A percentile compares a stretch with the other conserved stretches of the same genome.
Conservation (phyloP, 2,329 filamentous ascomycete genomes). For the Scortechinia acanthostroma region DNA sequence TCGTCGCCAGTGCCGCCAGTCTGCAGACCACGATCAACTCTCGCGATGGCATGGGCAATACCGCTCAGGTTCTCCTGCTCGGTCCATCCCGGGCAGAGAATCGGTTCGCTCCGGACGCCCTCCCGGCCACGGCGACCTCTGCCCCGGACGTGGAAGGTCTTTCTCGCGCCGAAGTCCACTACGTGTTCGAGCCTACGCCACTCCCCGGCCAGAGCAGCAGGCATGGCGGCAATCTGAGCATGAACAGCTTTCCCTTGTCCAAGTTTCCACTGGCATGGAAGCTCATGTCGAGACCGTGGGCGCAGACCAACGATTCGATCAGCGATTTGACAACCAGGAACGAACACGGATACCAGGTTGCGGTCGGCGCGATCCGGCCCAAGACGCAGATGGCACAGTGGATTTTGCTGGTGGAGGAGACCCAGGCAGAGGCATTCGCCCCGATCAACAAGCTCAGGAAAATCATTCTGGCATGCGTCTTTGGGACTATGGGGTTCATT, state of each 20-base stretch:
- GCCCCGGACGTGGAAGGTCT: constrained; percentile 19
- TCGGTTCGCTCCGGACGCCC: constrained; percentile 38
- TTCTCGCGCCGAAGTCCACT: too few species aligned
- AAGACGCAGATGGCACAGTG: constrained; percentile 68
- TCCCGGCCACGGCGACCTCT: constrained; percentile 37
- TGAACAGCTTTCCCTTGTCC: too few species aligned
- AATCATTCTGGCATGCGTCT: constrained; percentile 77
- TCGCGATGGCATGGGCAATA: constrained; percentile 62
- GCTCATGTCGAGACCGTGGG: neutral
- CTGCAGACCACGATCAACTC: constrained; percentile 56
- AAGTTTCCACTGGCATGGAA: too few species aligned
- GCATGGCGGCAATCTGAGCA: too few species aligned
- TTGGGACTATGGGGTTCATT: constrained; percentile 71
- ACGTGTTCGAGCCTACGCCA: neutral
- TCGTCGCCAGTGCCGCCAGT: constrained; percentile 63
- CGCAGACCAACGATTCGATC: constrained; percentile 1
- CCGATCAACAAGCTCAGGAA: constrained; percentile 71
- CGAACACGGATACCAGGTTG: constrained; percentile 63
- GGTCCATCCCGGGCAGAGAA: constrained; percentile 64
- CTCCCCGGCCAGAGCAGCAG: constrained; percentile 3
- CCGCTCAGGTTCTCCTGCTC: constrained; percentile 65
- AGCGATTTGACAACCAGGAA: constrained; percentile 52
- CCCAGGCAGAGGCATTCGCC: constrained; percentile 65
- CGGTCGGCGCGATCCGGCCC: constrained; percentile 73
- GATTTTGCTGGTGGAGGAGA: constrained; percentile 75